A percentile compares a stretch with the other conserved stretches of the same genome.
Conservation (phyloP, 2,329 filamentous ascomycete species). For the Parasarocladium wereldwijsianum region DNA sequence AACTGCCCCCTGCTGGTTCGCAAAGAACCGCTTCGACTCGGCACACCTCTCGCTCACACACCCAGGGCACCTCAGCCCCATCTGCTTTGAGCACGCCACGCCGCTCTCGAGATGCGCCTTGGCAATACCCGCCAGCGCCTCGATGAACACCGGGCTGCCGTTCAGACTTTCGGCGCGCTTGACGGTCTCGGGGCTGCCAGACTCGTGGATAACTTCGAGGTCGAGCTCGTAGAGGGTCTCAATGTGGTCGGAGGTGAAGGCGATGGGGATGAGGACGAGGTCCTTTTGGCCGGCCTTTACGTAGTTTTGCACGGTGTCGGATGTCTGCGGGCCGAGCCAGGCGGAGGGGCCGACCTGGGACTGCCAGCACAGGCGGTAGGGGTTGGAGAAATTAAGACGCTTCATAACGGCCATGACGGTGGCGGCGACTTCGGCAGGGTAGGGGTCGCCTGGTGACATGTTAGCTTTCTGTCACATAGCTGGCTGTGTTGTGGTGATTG, state of each 20-base stretch:
- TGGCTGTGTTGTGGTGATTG: too few species aligned
- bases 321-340: slow-evolving; percentile 91
- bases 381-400: slow-evolving; percentile 72
- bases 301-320: slow-evolving; percentile 74
- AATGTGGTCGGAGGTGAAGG: slow-evolving; percentile 98
- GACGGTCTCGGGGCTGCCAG: slow-evolving; percentile 59
- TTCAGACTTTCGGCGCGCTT: slow-evolving; percentile 90
- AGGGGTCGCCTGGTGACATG: slow-evolving; percentile 59
- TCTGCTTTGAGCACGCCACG: slow-evolving; percentile 58
- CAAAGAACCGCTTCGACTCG: slow-evolving; percentile 59
- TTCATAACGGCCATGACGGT: slow-evolving; percentile 97
- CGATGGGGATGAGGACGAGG: slow-evolving; percentile 81
- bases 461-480: slow-evolving; percentile 15
- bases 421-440: slow-evolving; percentile 87
- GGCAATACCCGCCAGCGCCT: slow-evolving; percentile 77
- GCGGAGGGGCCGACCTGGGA: slow-evolving; percentile 91
- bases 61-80: slow-evolving; percentile 82
- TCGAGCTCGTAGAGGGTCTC: slow-evolving; percentile 94
- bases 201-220: slow-evolving; percentile 86
- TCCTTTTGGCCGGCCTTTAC: slow-evolving; percentile 86
- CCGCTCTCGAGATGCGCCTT: slow-evolving; percentile 62
- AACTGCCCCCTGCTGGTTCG: slow-evolving; percentile 23
- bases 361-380: slow-evolving; percentile 92
- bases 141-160: slow-evolving; percentile 78
- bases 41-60: slow-evolving; percentile 82